These are phyloP conservation scores for Epichloe coenophiala DNA, from an alignment of 2,329 filamentous ascomycete species.

Conservation along the genomic window DNA sequence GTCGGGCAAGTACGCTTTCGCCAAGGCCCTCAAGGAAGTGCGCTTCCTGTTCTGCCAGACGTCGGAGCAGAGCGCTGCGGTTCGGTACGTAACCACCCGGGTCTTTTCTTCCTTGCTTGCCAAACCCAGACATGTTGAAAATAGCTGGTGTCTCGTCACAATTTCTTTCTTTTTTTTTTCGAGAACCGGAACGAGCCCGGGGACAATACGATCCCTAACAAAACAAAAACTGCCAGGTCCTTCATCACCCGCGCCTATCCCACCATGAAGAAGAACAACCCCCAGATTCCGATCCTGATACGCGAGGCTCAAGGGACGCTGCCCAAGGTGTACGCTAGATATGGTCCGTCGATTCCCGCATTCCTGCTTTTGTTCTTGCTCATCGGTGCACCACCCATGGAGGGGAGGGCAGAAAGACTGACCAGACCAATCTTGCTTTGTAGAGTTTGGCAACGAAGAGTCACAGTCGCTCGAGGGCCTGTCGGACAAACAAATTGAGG, in stretches of 20 bases:
- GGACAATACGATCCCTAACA: neutral
- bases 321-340: conserved; percentile 84
- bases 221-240: conserved; percentile 39
- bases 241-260: conserved; percentile 89
- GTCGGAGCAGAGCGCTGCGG: conserved; percentile 75
- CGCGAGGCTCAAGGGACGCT: conserved; percentile 77
- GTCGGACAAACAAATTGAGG: conserved; percentile 48
- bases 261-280: conserved; percentile 99
- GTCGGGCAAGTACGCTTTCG: conserved; percentile 89
- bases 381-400: neutral
- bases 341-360: conserved; percentile 42
- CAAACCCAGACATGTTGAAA: neutral
- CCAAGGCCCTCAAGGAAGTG: conserved; percentile 80
- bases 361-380: neutral
- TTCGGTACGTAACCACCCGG: conserved; percentile 48
- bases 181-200: too few relatives aligned
- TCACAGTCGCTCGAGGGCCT: conserved; percentile 44
- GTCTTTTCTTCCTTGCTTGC: neutral
- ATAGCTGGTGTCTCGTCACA: neutral
- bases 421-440: neutral
- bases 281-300: conserved; percentile 82
- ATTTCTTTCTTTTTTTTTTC: too few relatives aligned
- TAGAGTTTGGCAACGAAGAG: conserved; percentile 44
- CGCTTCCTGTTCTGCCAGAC: conserved; percentile 97
- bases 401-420: neutral